Base-by-base conservation (phyloP, 305 asterid species). In the Withania somnifera region DNA sequence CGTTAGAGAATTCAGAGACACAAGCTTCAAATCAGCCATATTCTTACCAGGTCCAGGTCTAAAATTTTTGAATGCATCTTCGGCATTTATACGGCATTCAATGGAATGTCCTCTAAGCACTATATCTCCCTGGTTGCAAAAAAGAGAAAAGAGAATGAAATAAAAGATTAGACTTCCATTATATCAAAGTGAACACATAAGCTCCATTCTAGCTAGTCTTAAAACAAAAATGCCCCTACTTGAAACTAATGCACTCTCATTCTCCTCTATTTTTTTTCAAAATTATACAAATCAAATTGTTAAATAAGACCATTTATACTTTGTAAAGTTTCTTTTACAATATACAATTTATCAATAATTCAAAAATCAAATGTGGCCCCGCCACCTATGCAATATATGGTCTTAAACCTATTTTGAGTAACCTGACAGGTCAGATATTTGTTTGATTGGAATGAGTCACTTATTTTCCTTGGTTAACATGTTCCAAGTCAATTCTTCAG, bases 61-160 rank as follows among this genome's bases (percentile, higher is more conserved):
- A 91, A 95, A 95, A 84, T 95, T 94, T 77, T 95, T 95, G 94
- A 95, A 95, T 83, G 99, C 99, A 87, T 95, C 99, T 89, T 95
- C 99, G 34, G 99, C 99, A 73, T 95, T 95, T 40, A 95, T 95
- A 85, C 99, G 99, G 82, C 99, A 95, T 87, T 95, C 99, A 80
- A 95, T 94, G 20, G 99, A 92, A 86, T 94, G 99, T 30, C 99
- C 99, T 80, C 93, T 84, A 61, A 95, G 97, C 79, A 91, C 97
- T 82, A 95, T 92, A 85, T 95, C 98, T 15, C 93, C 97, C 99
- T 93, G 85, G 13, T 80, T 34, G 82, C 77, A 84, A 69, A 3
- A 51, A 4, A 51, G 20, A 51, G 9, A 51, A 51, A 15, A 17
- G 19, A n/a, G 19, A 51, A 15, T 1, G 20, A 51, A 51, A 51